Evolutionary conservation across 192 early-diverging fungal species (phyloP).

Genomic region (Linderina pennispora): DNA sequence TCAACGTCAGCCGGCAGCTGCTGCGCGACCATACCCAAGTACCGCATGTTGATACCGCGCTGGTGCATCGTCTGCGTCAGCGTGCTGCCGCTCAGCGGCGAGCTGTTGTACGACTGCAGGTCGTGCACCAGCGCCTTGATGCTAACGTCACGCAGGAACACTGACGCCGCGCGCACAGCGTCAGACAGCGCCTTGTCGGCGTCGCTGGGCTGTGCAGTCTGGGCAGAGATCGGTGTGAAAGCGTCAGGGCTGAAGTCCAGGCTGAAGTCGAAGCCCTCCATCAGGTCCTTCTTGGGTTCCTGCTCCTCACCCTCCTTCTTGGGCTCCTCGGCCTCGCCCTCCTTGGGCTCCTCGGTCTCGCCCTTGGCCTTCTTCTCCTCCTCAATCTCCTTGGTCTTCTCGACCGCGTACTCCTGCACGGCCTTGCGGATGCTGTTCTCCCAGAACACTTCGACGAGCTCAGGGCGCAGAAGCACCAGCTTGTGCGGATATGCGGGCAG

Average conservation of each 20-base stretch:
- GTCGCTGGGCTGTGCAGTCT: conserved; percentile 12
- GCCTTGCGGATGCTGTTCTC: conserved; percentile 69
- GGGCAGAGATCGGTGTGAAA: conserved; percentile 49
- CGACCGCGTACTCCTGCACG: conserved; percentile 32
- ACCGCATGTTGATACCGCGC: conserved; percentile 97
- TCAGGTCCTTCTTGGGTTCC: conserved; percentile 9
- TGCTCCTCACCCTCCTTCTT: conserved; percentile 1
- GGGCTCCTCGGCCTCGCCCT: conserved; percentile 6
- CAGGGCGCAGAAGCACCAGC: conserved; percentile 76
- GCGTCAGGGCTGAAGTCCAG: conserved; percentile 54
- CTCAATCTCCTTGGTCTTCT: conserved; percentile 31
- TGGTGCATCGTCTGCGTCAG: conserved; percentile 83
- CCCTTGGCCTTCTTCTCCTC: conserved; percentile 7
- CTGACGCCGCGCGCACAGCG: conserved; percentile 67
- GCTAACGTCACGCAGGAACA: conserved; percentile 66
- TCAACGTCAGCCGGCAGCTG: conserved; percentile 48
- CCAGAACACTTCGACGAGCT: conserved; percentile 81
- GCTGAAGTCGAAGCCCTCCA: conserved; percentile 47
- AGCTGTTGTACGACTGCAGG: conserved; percentile 58
- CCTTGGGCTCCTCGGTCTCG: conserved; percentile 1
- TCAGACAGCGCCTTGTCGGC: conserved; percentile 45
- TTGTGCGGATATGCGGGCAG: conserved; percentile 80
- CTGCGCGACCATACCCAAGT: conserved; percentile 72
- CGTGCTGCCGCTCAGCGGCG: conserved; percentile 69
- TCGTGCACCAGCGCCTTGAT: conserved; percentile 54